A percentile compares a stretch with the other conserved stretches of the same genome.
Evolutionary conservation across 2,329 filamentous ascomycete genomes (phyloP).

Genomic region (Ophiostoma sp.): DNA sequence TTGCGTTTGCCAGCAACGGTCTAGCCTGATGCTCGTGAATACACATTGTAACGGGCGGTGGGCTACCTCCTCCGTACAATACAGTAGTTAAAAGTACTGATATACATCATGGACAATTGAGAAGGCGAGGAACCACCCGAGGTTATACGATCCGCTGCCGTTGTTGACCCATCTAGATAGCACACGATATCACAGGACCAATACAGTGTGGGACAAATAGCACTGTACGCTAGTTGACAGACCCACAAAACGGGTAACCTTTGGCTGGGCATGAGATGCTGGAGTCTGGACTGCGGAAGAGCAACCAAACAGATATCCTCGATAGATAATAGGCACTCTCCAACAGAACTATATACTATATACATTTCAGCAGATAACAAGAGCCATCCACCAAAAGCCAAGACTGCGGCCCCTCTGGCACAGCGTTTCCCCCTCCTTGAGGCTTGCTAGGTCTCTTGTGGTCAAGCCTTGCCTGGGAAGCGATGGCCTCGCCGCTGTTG

Average conservation of each 20-base stretch:
- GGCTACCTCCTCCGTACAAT: too few species aligned
- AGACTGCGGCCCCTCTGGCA: background rate
- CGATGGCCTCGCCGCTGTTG: background rate
- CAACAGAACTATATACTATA: background rate
- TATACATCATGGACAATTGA: too few species aligned
- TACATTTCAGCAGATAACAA: background rate
- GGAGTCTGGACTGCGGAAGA: background rate
- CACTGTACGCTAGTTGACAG: background rate
- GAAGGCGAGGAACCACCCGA: background rate
- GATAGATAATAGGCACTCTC: background rate
- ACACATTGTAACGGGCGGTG: background rate
- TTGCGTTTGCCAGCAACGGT: background rate
- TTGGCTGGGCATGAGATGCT: background rate
- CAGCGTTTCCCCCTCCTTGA: background rate
- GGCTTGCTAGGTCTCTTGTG: slow-evolving; percentile 4
- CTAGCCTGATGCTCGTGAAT: too few species aligned
- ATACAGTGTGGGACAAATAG: background rate
- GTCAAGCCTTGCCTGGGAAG: slow-evolving; percentile 6
- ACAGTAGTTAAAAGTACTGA: too few species aligned
- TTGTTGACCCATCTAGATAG: background rate
- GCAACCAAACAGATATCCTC: background rate
- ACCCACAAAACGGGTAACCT: background rate
- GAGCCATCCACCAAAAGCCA: background rate
- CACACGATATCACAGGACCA: background rate
- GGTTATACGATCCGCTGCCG: background rate